Evolutionary conservation across 2,329 filamentous ascomycete genomes (phyloP), one percentile per base, ranked within the genome.

Genomic region (Sordariomycetes sp.): DNA sequence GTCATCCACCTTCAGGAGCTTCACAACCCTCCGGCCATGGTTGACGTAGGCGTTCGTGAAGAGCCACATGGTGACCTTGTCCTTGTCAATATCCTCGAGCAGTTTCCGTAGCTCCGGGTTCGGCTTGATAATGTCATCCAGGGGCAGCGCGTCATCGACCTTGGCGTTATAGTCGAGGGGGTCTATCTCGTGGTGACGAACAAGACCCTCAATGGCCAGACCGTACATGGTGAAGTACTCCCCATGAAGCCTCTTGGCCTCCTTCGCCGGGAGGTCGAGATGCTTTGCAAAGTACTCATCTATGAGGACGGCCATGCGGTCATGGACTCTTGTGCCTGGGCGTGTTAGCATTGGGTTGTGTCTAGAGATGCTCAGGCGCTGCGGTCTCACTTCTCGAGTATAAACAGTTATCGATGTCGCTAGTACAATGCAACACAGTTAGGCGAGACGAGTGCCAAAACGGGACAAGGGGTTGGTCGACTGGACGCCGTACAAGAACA

Each of bases 321-420:
- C 87, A 68, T 95, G 89, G 53, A 99, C 90, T 65, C 87, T 88
- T 64, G 84, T 84, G 69, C 82, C 88, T 87, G 61, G 11, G 12
- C 22, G 12, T n/a, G 46, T 50, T 7, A 50, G 46, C 22, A 11
- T 24, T 6, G 18, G 46, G 4, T 50, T 10, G 2, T 11, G 20
- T n/a, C n/a, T 18, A 43, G 11, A 1, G 37, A 3, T n/a, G 61
- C n/a, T 24, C 22, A 24, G 46, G 12, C 12, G 32, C 34, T 25
- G 34, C 10, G 20, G 52, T 69, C 81, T 72, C 68, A 91, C 89
- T 92, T 73, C 87, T 91, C 0, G 92, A 85, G 68, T 97, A 97
- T 59, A 97, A 82, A 73, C 95, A 99, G 69, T 99, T 99, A 78
- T 99, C 94, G 68, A 99, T 97, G 70, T 99, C 94, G 69, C 97